These are phyloP conservation scores for Podaxis sp. DNA, from an alignment of 768 basidiomycete genomes.

Conservation along the genomic window DNA sequence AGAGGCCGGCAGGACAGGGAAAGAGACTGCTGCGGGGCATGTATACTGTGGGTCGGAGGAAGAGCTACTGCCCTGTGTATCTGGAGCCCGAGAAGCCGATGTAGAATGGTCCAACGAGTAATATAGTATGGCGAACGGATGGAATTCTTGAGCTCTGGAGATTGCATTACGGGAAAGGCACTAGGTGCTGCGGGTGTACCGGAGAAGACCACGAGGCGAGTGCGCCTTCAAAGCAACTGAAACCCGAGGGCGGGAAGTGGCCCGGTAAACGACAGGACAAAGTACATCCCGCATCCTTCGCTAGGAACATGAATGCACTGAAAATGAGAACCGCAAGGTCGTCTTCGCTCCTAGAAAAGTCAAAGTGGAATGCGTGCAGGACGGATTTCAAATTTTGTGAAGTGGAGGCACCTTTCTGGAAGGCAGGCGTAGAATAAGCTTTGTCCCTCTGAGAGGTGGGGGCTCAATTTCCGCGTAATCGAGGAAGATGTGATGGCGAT, in stretches of 20 bases:
- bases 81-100: conserved; percentile 2
- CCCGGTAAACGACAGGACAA: neutral
- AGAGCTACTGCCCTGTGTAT: neutral
- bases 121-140: neutral
- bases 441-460: neutral
- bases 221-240: neutral
- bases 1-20: neutral
- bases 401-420: neutral
- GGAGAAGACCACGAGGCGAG: conserved; percentile 13
- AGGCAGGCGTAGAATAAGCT: neutral
- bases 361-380: conserved; percentile 10
- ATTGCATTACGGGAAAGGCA: neutral
- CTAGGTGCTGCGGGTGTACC: conserved; percentile 12
- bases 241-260: no score
- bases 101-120: neutral
- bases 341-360: neutral
- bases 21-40: neutral
- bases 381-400: conserved; percentile 13
- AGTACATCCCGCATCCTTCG: conserved; percentile 12
- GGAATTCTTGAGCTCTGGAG: conserved; percentile 13
- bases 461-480: conserved; percentile 7
- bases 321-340: conserved; percentile 10
- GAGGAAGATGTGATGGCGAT: neutral
- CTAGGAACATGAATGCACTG: conserved; percentile 5
- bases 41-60: neutral